Percentiles rank a stretch among this genome's conserved stretches.
Evolutionary conservation across 306 rosid genomes (phyloP).

Genomic region (Trifolium dubium): DNA sequence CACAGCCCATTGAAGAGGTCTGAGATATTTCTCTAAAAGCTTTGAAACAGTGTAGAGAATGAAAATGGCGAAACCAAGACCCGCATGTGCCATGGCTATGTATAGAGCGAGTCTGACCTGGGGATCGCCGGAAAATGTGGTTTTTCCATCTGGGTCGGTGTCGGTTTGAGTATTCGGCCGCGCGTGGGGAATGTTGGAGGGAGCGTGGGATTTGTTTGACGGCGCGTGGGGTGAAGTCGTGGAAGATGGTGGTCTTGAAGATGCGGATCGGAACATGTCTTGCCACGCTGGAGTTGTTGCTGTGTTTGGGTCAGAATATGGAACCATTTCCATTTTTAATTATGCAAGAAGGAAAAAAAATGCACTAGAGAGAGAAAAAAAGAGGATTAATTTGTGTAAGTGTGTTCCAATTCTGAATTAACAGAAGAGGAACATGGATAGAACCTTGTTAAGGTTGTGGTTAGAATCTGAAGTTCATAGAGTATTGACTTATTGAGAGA

Average conservation of each 20-base stretch:
- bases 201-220: slow-evolving; percentile 9
- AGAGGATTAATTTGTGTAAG: background rate
- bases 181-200: slow-evolving; percentile 8
- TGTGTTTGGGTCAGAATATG: slow-evolving; percentile 64
- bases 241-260: slow-evolving; percentile 55
- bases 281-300: slow-evolving; percentile 77
- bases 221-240: slow-evolving; percentile 41
- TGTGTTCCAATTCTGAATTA: slow-evolving; percentile 31
- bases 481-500: slow-evolving; percentile 16
- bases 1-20: slow-evolving; percentile 95
- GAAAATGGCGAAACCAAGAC: slow-evolving; percentile 78
- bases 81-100: slow-evolving; percentile 96
- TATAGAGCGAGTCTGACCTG: slow-evolving; percentile 86
- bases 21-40: slow-evolving; percentile 74
- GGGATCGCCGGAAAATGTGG: slow-evolving; percentile 69
- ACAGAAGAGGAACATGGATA: slow-evolving; percentile 19
- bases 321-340: slow-evolving; percentile 70
- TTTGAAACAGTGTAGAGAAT: slow-evolving; percentile 64
- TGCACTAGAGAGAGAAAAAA: background rate
- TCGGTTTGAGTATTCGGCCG: slow-evolving; percentile 11
- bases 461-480: background rate
- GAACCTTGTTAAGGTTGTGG: slow-evolving; percentile 3
- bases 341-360: slow-evolving; percentile 8
- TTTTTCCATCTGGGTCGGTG: slow-evolving; percentile 49
- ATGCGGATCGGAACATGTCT: slow-evolving; percentile 96